Evolutionary conservation across 1,284 basidiomycete genomes (phyloP).

Genomic region (Ustilago crameri): DNA sequence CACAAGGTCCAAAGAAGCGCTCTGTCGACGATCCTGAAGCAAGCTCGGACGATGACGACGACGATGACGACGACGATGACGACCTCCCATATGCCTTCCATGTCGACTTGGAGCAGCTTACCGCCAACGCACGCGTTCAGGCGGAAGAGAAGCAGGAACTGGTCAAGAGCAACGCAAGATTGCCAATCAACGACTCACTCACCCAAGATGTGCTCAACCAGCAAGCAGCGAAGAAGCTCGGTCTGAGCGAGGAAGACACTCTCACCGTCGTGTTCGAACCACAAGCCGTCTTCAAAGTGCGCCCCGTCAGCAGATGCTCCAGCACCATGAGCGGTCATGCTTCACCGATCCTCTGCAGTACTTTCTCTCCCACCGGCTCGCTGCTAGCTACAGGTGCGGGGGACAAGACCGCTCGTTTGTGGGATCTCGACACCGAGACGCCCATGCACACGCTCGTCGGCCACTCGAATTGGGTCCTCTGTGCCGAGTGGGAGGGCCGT

Average conservation of each 20-base stretch:
- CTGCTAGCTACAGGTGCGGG: conserved; percentile 94
- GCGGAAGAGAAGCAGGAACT: conserved; percentile 26
- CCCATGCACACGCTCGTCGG: conserved; percentile 88
- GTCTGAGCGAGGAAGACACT: conserved; percentile 63
- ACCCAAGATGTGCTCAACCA: conserved; percentile 58
- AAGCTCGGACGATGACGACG: conserved; percentile 51
- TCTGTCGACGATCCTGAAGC: conserved; percentile 41
- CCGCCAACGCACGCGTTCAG: conserved; percentile 17
- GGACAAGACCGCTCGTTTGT: conserved; percentile 90
- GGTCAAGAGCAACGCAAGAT: conserved; percentile 48
- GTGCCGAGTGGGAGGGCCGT: conserved; percentile 94
- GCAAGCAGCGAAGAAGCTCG: conserved; percentile 56
- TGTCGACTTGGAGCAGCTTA: conserved; percentile 50
- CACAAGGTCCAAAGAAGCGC: conserved; percentile 33
- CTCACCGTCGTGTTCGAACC: conserved; percentile 72
- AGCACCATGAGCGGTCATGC: conserved; percentile 85
- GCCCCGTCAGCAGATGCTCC: conserved; percentile 91
- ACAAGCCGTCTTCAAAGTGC: conserved; percentile 93
- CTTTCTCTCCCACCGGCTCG: conserved; percentile 91
- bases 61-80: conserved; percentile 66
- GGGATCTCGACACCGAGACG: conserved; percentile 93
- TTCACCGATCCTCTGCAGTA: conserved; percentile 92
- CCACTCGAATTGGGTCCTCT: conserved; percentile 94
- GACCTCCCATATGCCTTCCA: conserved; percentile 66
- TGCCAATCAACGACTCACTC: conserved; percentile 59